phyloP scores from a whole-genome alignment of 176 grass and related monocot genomes.

The Oryza brachyantha region DNA sequence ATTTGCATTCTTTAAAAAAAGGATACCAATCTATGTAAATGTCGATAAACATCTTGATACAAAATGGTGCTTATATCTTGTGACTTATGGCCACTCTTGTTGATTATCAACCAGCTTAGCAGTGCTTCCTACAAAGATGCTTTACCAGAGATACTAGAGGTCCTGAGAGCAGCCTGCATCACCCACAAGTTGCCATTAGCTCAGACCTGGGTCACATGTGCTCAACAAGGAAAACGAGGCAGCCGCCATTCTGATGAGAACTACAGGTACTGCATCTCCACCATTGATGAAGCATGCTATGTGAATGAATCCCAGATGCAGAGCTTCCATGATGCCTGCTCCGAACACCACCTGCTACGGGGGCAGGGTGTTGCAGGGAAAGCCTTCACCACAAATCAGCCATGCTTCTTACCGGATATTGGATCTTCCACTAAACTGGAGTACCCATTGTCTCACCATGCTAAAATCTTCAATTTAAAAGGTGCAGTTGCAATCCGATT shows the following conservation, averaged over 20 bases:
- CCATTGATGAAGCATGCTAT: constrained; percentile 65
- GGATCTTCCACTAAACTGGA: constrained; percentile 61
- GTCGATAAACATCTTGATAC: constrained; percentile 13
- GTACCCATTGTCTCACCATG: constrained; percentile 86
- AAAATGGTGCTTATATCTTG: constrained; percentile 25
- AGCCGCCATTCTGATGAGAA: constrained; percentile 89
- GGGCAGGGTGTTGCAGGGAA: constrained; percentile 71
- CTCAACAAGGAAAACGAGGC: constrained; percentile 83
- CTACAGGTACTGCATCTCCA: constrained; percentile 72
- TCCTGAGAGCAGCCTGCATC: constrained; percentile 65
- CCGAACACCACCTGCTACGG: constrained; percentile 80
- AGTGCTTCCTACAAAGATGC: constrained; percentile 77
- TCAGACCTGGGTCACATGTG: constrained; percentile 84
- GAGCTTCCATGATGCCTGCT: constrained; percentile 79
- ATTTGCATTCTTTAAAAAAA: not conserved
- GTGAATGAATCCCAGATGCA: constrained; percentile 61
- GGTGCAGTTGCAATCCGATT: constrained; percentile 84
- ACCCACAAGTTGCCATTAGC: constrained; percentile 81
- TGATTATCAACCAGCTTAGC: constrained; percentile 55
- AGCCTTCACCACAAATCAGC: constrained; percentile 81
- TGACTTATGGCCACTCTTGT: constrained; percentile 35
- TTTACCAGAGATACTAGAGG: constrained; percentile 81
- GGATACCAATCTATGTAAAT: constrained; percentile 4
- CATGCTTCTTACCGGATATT: constrained; percentile 75
- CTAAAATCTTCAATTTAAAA: constrained; percentile 83